Evolutionary conservation across 1,284 basidiomycete genomes (phyloP).

Genomic region (Volvariella surrecta): DNA sequence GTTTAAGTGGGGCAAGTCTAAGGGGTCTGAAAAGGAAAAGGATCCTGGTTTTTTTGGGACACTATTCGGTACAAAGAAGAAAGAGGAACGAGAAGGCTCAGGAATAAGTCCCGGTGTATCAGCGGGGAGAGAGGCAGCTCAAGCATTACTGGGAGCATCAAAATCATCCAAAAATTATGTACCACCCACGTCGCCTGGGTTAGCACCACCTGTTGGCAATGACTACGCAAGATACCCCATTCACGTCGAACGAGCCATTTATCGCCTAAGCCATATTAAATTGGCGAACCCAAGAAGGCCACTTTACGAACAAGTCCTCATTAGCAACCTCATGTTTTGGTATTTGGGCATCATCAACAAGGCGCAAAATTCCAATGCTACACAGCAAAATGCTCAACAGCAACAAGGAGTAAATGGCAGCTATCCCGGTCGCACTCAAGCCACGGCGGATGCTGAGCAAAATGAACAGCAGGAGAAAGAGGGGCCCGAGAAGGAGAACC

Average conservation of each 20-base stretch:
- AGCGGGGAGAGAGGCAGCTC: conserved; percentile 72
- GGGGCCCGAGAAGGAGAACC: conserved; percentile 33
- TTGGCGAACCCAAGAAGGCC: conserved; percentile 94
- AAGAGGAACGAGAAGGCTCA: conserved; percentile 55
- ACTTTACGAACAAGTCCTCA: conserved; percentile 96
- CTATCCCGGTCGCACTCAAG: conserved; percentile 35
- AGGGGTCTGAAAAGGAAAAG: conserved; percentile 56
- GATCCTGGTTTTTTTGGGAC: conserved; percentile 81
- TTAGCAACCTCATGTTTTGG: conserved; percentile 99
- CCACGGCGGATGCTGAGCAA: conserved; percentile 29
- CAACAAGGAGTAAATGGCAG: conserved; percentile 23
- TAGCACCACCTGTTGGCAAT: conserved; percentile 34
- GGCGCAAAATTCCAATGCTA: conserved; percentile 38
- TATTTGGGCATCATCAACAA: conserved; percentile 98
- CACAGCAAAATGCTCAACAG: conserved; percentile 12
- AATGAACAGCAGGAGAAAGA: conserved; percentile 35
- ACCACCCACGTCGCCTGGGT: conserved; percentile 51
- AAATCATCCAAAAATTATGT: conserved; percentile 66
- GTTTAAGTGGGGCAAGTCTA: conserved; percentile 68
- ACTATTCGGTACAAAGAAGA: conserved; percentile 80
- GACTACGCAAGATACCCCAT: conserved; percentile 85
- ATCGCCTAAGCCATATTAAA: conserved; percentile 96
- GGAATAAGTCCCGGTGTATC: conserved; percentile 40
- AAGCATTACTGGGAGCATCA: conserved; percentile 73
- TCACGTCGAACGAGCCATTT: conserved; percentile 96